Percentiles rank a stretch among this genome's conserved stretches.
Evolutionary conservation across 345 rosid species (phyloP).

Genomic region (Erysimum cheiranthoides): DNA sequence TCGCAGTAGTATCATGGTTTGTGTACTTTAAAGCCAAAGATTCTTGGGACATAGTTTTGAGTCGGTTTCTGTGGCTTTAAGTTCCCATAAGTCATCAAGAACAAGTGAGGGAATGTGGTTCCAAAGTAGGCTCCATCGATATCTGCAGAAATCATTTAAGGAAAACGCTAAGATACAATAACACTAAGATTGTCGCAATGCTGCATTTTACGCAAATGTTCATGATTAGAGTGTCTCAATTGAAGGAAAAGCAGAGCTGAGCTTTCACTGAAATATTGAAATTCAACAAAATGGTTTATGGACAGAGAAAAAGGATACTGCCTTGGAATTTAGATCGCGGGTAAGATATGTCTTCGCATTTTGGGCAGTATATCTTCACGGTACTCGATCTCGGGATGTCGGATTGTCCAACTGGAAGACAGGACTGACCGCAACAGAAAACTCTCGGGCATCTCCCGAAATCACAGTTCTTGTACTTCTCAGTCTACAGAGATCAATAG

Average conservation of each 20-base stretch:
- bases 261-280: not conserved
- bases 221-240: not conserved
- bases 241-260: not conserved
- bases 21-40: conserved; percentile 92
- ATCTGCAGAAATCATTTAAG: conserved; percentile 62
- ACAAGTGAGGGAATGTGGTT: conserved; percentile 92
- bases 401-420: conserved; percentile 95
- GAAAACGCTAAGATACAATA: conserved; percentile 38
- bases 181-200: not conserved
- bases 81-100: conserved; percentile 86
- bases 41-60: conserved; percentile 77
- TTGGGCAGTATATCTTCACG: conserved; percentile 88
- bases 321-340: conserved; percentile 99
- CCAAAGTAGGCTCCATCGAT: conserved; percentile 98
- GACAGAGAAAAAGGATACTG: conserved; percentile 59
- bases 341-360: conserved; percentile 91
- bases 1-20: conserved; percentile 52
- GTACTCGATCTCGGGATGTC: conserved; percentile 93
- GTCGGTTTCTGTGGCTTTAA: conserved; percentile 82
- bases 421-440: conserved; percentile 92
- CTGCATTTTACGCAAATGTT: not conserved
- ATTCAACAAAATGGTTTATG: not conserved
- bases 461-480: conserved; percentile 91
- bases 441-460: conserved; percentile 98
- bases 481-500: conserved; percentile 57